Conservation (phyloP, 192 early-diverging fungal genomes). For the Thamnidium elegans region DNA sequence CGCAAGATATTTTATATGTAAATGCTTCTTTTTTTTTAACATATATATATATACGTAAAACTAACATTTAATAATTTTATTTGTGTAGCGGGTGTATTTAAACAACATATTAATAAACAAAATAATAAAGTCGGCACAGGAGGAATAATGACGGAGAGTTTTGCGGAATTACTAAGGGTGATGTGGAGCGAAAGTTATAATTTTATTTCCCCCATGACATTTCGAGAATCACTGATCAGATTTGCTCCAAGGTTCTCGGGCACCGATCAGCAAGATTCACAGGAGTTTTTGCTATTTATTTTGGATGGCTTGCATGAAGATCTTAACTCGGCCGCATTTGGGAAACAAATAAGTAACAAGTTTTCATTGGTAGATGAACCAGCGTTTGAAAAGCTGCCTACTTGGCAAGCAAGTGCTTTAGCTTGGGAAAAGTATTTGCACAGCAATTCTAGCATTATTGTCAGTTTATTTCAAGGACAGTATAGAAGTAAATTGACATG, state of each 20-base stretch:
- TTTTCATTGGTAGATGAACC: slow-evolving; percentile 47
- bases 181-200: slow-evolving; percentile 83
- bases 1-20: slow-evolving; percentile 61
- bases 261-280: slow-evolving; percentile 94
- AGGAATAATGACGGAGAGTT: slow-evolving; percentile 73
- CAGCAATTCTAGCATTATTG: slow-evolving; percentile 81
- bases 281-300: slow-evolving; percentile 91
- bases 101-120: slow-evolving; percentile 55
- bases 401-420: slow-evolving; percentile 53
- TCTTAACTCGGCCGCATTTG: slow-evolving; percentile 58
- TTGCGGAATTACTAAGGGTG: slow-evolving; percentile 69
- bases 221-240: slow-evolving; percentile 57
- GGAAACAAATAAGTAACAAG: slow-evolving; percentile 26
- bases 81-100: slow-evolving; percentile 54
- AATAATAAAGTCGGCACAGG: slow-evolving; percentile 69
- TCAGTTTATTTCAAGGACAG: slow-evolving; percentile 89
- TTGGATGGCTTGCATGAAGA: slow-evolving; percentile 92
- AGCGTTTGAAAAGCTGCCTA: slow-evolving; percentile 65
- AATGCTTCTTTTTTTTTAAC: background rate
- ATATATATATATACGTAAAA: background rate
- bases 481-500: slow-evolving; percentile 67
- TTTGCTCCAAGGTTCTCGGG: slow-evolving; percentile 85
- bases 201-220: slow-evolving; percentile 69
- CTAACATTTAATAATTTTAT: background rate
- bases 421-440: slow-evolving; percentile 75